Percentiles rank a stretch among this genome's conserved stretches.
Conservation (phyloP, 2,329 filamentous ascomycete genomes). For the Sclerotinia spermophila region DNA sequence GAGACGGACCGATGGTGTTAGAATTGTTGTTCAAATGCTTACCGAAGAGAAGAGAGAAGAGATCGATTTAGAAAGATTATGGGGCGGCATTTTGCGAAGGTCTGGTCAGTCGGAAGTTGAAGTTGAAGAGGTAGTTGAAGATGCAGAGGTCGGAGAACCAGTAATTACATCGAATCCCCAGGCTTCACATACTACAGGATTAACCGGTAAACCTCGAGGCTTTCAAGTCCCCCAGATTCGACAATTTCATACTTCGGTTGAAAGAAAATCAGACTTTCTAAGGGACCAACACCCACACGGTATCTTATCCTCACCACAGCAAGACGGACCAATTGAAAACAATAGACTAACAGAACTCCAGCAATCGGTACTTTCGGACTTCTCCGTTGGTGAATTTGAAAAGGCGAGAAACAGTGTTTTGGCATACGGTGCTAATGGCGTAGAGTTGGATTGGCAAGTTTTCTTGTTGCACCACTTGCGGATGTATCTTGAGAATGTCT, state of each 20-base stretch:
- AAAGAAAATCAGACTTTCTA: neutral
- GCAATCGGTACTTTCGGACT: constrained; percentile 17
- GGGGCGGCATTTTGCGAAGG: constrained; percentile 40
- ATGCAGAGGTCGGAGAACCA: neutral
- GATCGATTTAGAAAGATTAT: constrained; percentile 63
- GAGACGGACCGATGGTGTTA: constrained; percentile 50
- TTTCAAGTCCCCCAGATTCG: constrained; percentile 17
- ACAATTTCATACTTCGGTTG: constrained; percentile 23
- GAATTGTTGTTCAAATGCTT: constrained; percentile 68
- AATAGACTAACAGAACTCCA: constrained; percentile 16
- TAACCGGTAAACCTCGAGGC: neutral
- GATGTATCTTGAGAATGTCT: constrained; percentile 34
- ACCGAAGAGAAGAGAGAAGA: constrained; percentile 67
- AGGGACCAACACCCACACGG: constrained; percentile 7
- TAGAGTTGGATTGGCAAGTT: constrained; percentile 27
- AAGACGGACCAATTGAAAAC: constrained; percentile 16
- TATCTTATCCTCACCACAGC: constrained; percentile 6
- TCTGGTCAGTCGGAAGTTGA: constrained; percentile 20
- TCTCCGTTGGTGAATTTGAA: constrained; percentile 26
- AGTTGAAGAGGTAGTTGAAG: constrained; percentile 8
- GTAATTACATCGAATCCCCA: neutral
- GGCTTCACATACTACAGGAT: neutral
- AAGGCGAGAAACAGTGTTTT: constrained; percentile 20
- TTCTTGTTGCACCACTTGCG: constrained; percentile 25
- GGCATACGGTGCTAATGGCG: constrained; percentile 15